These are phyloP conservation scores for Spinacia oleracea DNA, from an alignment of 179 eudicot genomes.

Conservation along the genomic window DNA sequence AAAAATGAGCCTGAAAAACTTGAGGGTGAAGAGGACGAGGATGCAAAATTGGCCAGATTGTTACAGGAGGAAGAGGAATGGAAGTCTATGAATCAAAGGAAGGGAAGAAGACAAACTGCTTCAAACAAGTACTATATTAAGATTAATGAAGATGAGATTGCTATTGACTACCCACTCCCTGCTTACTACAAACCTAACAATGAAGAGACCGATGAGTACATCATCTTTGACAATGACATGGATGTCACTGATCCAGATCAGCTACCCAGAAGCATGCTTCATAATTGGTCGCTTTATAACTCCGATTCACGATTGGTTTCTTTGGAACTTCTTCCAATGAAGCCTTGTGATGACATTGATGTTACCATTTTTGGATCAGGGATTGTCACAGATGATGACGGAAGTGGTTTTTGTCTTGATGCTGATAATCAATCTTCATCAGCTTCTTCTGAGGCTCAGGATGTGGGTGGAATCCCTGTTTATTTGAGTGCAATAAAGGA, in stretches of 20 bases:
- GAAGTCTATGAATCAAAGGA: constrained; percentile 70
- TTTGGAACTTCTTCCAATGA: constrained; percentile 94
- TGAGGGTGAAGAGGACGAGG: constrained; percentile 62
- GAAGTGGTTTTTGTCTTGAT: constrained; percentile 82
- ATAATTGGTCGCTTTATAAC: constrained; percentile 94
- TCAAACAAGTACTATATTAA: constrained; percentile 73
- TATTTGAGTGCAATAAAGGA: constrained; percentile 94
- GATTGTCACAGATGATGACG: constrained; percentile 78
- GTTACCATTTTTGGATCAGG: constrained; percentile 94
- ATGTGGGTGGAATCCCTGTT: constrained; percentile 75
- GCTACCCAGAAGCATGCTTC: constrained; percentile 91
- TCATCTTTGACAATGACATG: constrained; percentile 57
- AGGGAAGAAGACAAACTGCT: constrained; percentile 44
- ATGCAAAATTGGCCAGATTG: constrained; percentile 68
- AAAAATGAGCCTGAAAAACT: constrained; percentile 28
- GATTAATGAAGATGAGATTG: constrained; percentile 98
- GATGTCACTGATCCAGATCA: constrained; percentile 56
- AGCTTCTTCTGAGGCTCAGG: constrained; percentile 43
- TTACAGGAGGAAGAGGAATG: constrained; percentile 91
- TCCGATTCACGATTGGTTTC: constrained; percentile 86
- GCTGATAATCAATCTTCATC: constrained; percentile 55
- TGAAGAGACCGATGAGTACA: constrained; percentile 88
- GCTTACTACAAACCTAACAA: constrained; percentile 64
- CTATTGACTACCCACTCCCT: constrained; percentile 89
- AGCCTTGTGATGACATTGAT: constrained; percentile 95